A percentile compares a stretch with the other conserved stretches of the same genome.
Evolutionary conservation across 306 rosid species (phyloP).

Genomic region (Hippophae tibetana): DNA sequence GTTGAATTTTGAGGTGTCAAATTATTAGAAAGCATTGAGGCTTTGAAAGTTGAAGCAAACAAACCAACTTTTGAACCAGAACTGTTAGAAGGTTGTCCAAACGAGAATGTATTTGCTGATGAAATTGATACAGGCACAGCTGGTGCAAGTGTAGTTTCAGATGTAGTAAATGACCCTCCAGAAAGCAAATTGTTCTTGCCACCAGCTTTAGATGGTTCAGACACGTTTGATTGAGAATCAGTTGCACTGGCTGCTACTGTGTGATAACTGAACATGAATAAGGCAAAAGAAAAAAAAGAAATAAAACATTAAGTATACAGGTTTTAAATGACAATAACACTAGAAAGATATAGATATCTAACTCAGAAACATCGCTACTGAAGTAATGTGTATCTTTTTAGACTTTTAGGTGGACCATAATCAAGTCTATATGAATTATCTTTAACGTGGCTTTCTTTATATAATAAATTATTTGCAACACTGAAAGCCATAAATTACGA

Average conservation of each 20-base stretch:
- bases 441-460: too few relatives aligned
- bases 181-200: constrained; percentile 19
- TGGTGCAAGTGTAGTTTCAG: constrained; percentile 33
- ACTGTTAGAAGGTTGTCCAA: constrained; percentile 25
- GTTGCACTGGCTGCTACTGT: constrained; percentile 21
- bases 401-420: too few relatives aligned
- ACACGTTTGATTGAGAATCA: constrained; percentile 21
- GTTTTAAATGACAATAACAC: neutral
- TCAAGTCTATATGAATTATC: too few relatives aligned
- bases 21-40: constrained; percentile 27
- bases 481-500: neutral
- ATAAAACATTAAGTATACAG: neutral
- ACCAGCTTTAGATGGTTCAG: constrained; percentile 30
- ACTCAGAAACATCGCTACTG: too few relatives aligned
- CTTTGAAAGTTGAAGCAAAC: constrained; percentile 28
- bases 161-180: constrained; percentile 26
- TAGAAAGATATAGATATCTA: too few relatives aligned
- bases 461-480: too few relatives aligned
- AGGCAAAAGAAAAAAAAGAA: neutral
- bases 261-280: constrained; percentile 40
- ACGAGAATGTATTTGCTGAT: constrained; percentile 25
- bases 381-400: too few relatives aligned
- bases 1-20: constrained; percentile 35
- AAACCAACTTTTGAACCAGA: constrained; percentile 40
- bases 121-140: constrained; percentile 29